Base-by-base conservation (phyloP, 1,284 basidiomycete species). In the Tranzscheliella williamsii region DNA sequence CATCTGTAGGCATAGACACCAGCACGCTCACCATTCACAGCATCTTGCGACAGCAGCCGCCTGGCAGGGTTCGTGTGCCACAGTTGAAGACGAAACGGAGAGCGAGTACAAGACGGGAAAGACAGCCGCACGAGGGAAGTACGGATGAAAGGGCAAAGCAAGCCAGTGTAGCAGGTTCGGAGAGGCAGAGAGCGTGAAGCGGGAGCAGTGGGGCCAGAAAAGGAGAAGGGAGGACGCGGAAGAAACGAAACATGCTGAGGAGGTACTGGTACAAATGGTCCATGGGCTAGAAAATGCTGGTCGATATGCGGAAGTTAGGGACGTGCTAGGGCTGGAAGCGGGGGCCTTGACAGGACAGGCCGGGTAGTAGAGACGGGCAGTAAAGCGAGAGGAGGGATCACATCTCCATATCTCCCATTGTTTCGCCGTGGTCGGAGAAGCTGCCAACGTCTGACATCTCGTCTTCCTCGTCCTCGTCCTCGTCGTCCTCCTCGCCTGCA, bases 371-470 rank as follows among this genome's bases (percentile, higher is more conserved):
- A n/a, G 27, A 29, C 27, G 27, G 9, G 27, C 9, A 11, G 27
- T 29, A n/a, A 29, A 11, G 27, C 9, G 32, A 34, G 26, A 9
- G 26, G 26, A 9, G 26, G 9, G 26, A 29, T 52, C 40, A 72
- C 42, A 70, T 53, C 39, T 69, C 61, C 61, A 70, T 71, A 22
- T 65, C 60, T 8, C 60, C 62, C 44, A 42, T 58, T 6, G 55
- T 47, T 30, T 58, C 58, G 12, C 49, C 52, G 26, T 66, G 58
- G 23, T 69, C 70, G 21, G 53, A 62, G n/a, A 73, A 66, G 42
- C 70, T 73, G 15, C 73, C 74, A 1, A 73, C 65, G 17, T 75
- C 72, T 38, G 70, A 72, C 67, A 76, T 73, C 31, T 72, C 72
- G 23, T 69, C 66, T 15, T 72, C 63, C 9, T 67, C 64, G 3